Evolutionary conservation across 2,329 filamentous ascomycete species (phyloP), one percentile per base, ranked within the genome.

Genomic region (Purpureocillium takamizusanense): DNA sequence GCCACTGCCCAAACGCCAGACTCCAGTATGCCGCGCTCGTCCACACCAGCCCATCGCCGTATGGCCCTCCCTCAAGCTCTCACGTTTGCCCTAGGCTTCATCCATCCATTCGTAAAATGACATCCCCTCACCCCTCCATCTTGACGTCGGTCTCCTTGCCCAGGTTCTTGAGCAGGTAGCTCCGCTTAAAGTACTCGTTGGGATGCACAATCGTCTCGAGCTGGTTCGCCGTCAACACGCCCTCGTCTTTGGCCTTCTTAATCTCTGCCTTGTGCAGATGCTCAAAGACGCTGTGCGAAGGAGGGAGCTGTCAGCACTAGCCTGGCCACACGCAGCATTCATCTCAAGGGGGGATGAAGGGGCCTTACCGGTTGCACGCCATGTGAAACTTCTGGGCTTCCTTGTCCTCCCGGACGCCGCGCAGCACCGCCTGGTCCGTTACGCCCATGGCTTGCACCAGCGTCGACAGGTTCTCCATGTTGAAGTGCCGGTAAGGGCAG

Each of bases 181-280:
- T 94, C 40, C 90, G 75, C 71, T 95, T 95, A 63, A 97, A 98
- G 63, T 95, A 98, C 47, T 90, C 89, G 59, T 98, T 98, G 10
- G 92, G 92, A 62, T 98, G 92, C 16, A 95, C 81, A 55, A 98
- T 94, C 0, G 90, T 97, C 62, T 97, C 90, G 31, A 95, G 70
- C 57, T 95, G 86, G 13, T 78, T 78, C 7, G 81, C 66, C 11
- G 72, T 79, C 78, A 83, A 83, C 37, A 80, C 69, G 6, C 77
- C 73, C 36, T 87, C 80, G 31, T 89, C 84, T 61, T 82, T 86
- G 44, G 83, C 85, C 53, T 75, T 78, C 55, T 79, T 83, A 42
- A 92, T 77, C 57, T 90, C 83, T 14, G 69, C 68, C 56, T 85
- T 89, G 61, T 98, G 89, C 14, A 83, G 65, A 56, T 83, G 76